phyloP scores from a whole-genome alignment of 306 rosid species.

The Glycine tomentella region DNA sequence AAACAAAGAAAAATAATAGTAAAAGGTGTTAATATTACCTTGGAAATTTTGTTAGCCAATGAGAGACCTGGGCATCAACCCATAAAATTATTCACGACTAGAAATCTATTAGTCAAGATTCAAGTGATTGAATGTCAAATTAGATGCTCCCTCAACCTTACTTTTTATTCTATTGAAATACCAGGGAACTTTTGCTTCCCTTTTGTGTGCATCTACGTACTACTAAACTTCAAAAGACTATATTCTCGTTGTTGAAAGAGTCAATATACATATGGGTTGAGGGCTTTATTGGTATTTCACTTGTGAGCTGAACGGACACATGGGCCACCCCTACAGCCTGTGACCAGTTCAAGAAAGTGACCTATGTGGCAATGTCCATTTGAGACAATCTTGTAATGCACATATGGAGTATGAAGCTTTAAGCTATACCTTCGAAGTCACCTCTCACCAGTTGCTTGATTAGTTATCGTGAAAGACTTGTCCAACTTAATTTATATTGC shows the following conservation, averaged over 20 bases:
- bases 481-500: neutral
- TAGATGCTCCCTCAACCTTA: neutral
- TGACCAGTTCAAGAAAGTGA: slow-evolving; percentile 10
- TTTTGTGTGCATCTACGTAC: neutral
- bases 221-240: neutral
- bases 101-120: slow-evolving; percentile 27
- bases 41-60: slow-evolving; percentile 22
- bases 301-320: neutral
- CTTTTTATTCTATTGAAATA: neutral
- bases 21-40: neutral
- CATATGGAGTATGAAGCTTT: neutral
- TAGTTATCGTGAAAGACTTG: neutral
- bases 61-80: slow-evolving; percentile 19
- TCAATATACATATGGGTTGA: neutral
- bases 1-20: slow-evolving; percentile 7
- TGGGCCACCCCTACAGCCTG: neutral
- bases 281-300: neutral
- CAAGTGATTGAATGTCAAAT: slow-evolving; percentile 38
- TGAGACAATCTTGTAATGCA: neutral
- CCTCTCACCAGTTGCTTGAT: neutral
- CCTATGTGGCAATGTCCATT: neutral
- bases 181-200: neutral
- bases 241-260: neutral
- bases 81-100: neutral
- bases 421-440: neutral